These are phyloP conservation scores for Talaromyces sp. DNA, from an alignment of 2,329 filamentous ascomycete genomes.

Conservation along the genomic window DNA sequence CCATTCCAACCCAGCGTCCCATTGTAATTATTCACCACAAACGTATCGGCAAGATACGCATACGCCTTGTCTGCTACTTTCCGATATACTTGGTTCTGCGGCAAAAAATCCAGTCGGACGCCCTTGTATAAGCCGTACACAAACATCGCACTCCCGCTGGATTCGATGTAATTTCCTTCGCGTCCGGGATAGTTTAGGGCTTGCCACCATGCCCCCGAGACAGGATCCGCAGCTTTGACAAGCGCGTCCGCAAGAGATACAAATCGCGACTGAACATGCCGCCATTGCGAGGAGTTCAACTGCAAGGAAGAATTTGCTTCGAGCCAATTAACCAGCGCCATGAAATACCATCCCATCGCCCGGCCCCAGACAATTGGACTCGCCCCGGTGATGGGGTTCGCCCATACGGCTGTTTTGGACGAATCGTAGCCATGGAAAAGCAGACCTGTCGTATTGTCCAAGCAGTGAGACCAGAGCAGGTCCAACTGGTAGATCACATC, in stretches of 20 bases:
- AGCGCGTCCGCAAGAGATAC: constrained; percentile 42
- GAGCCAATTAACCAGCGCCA: constrained; percentile 51
- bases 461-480: constrained; percentile 45
- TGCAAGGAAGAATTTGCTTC: constrained; percentile 41
- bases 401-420: constrained; percentile 50
- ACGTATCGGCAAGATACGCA: constrained; percentile 42
- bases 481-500: constrained; percentile 48
- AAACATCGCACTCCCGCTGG: constrained; percentile 58
- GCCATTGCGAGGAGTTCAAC: constrained; percentile 32
- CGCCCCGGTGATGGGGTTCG: constrained; percentile 48
- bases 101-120: constrained; percentile 32
- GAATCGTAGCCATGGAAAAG: constrained; percentile 56
- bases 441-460: constrained; percentile 40
- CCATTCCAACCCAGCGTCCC: constrained; percentile 51
- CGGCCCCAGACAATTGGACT: constrained; percentile 55
- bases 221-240: constrained; percentile 40
- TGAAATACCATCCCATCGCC: constrained; percentile 54
- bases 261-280: constrained; percentile 40
- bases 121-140: constrained; percentile 52
- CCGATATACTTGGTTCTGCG: constrained; percentile 36
- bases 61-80: constrained; percentile 44
- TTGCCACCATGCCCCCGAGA: constrained; percentile 56
- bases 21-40: constrained; percentile 48
- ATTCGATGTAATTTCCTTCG: constrained; percentile 59
- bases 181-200: constrained; percentile 52